Evolutionary conservation across 371 early-diverging fungal species (phyloP), one percentile per base, ranked within the genome.

Genomic region (Mortierella polycephala): DNA sequence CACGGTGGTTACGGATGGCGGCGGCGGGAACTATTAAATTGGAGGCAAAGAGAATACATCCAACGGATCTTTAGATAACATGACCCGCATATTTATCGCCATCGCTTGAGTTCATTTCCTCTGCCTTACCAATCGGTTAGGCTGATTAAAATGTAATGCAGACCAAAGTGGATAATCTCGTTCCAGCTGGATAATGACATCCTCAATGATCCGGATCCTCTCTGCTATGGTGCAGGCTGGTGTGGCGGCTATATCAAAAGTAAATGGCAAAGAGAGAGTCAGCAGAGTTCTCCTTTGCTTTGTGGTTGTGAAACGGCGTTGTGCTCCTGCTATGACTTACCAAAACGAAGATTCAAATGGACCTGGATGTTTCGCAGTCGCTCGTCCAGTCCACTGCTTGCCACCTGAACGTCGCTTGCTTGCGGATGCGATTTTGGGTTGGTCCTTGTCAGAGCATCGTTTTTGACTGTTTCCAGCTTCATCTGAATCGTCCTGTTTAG

Each of bases 401-500:
- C 21, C 50, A 57, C 59, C 14, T 61, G 66, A 18, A 37, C 40
- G 13, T 70, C 69, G 13, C 61, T 83, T 14, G 50, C 59, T 23
- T 65, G 70, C 16, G 71, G 30, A 52, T 55, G 63, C 18, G 64
- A 58, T 49, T 60, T 82, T 45, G 91, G 91, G 18, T 92, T 83
- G 20, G 90, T 90, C 39, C 92, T 75, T 45, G 93, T 91, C n/a
- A 90, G 89, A 42, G 91, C 92, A 57, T 89, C 89, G 62, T 94
- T 93, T 64, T 91, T 88, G 21, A 90, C 92, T 39, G 92, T 85
- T 59, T 92, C 92, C 70, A 90, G 85, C 62, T 90, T 92, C 95
- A 94, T 94, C 80, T 94, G 95, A 41, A 93, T 89, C 16, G 88
- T 91, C 10, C 95, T 83, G 69, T 94, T 93, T 45, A 94, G 86